Percentiles rank a stretch among this genome's conserved stretches.
Evolutionary conservation across 306 rosid species (phyloP).

Genomic region (Prunus mume): DNA sequence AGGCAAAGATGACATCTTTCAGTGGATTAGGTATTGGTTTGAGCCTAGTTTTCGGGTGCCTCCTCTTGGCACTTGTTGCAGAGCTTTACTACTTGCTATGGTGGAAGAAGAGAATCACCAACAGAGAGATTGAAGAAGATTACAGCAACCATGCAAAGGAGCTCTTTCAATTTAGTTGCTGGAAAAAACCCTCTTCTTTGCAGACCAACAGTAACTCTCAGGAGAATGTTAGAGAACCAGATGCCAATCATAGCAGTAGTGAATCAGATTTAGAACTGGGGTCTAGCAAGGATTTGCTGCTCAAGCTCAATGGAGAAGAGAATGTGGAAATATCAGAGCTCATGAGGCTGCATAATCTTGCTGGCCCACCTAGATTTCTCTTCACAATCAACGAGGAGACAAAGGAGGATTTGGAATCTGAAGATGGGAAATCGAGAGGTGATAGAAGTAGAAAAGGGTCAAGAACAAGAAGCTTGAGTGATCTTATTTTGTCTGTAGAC

Average conservation of each 20-base stretch:
- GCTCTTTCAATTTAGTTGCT: conserved; percentile 42
- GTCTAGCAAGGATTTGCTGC: conserved; percentile 36
- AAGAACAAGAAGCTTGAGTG: conserved; percentile 69
- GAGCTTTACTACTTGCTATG: conserved; percentile 79
- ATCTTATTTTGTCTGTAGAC: conserved; percentile 44
- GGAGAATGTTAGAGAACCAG: conserved; percentile 23
- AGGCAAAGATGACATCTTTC: conserved; percentile 36
- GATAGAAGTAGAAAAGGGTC: conserved; percentile 58
- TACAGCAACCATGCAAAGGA: conserved; percentile 44
- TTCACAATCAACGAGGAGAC: conserved; percentile 90
- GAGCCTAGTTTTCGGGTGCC: conserved; percentile 66
- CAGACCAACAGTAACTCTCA: conserved; percentile 2
- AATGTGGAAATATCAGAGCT: conserved; percentile 62
- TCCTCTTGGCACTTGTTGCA: conserved; percentile 57
- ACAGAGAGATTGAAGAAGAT: conserved; percentile 40
- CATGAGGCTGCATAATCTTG: conserved; percentile 81
- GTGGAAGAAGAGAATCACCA: conserved; percentile 61
- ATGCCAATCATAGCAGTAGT: conserved; percentile 13
- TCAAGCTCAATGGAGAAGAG: conserved; percentile 56
- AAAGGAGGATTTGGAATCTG: conserved; percentile 83
- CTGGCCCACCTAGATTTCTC: conserved; percentile 87
- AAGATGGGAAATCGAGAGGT: conserved; percentile 61
- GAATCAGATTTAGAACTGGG: conserved; percentile 54
- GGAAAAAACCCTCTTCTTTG: conserved; percentile 36
- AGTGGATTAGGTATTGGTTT: conserved; percentile 58